Evolutionary conservation across 1,284 basidiomycete genomes (phyloP).

Genomic region (Termitomyces sp.): DNA sequence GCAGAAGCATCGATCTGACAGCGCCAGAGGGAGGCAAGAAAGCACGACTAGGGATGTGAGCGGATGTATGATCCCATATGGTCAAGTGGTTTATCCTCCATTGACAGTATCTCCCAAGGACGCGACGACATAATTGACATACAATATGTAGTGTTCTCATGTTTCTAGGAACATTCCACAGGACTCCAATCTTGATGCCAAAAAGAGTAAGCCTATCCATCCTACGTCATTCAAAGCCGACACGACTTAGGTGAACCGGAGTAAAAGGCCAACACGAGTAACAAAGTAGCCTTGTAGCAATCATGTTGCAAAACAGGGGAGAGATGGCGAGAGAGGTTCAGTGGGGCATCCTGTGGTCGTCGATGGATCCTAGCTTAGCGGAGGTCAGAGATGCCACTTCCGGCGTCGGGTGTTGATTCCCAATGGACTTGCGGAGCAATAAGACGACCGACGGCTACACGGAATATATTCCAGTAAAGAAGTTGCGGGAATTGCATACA

Average conservation of each 20-base stretch:
- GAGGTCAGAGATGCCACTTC: constrained; percentile 7
- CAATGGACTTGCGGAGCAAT: not conserved
- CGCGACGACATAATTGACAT: not conserved
- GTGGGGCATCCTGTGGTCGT: not conserved
- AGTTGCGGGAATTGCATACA: not conserved
- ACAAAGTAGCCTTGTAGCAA: not conserved
- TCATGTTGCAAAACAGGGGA: constrained; percentile 2
- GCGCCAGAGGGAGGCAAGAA: constrained; percentile 11
- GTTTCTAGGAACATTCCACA: not conserved
- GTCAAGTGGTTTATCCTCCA: not conserved
- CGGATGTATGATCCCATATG: not conserved
- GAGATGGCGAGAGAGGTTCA: not conserved
- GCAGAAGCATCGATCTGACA: constrained; percentile 6
- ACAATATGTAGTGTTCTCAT: not conserved
- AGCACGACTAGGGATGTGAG: not conserved
- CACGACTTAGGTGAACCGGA: not conserved
- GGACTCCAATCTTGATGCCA: not conserved
- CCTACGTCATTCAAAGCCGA: not conserved
- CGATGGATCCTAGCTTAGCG: constrained; percentile 7
- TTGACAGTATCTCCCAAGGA: not conserved
- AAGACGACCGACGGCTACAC: not conserved
- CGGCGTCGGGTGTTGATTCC: not conserved
- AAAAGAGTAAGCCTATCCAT: not conserved
- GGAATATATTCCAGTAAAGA: not conserved
- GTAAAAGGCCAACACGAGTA: not conserved